Evolutionary conservation across 2,329 filamentous ascomycete genomes (phyloP).

Genomic region (Penicillium griseofulvum): DNA sequence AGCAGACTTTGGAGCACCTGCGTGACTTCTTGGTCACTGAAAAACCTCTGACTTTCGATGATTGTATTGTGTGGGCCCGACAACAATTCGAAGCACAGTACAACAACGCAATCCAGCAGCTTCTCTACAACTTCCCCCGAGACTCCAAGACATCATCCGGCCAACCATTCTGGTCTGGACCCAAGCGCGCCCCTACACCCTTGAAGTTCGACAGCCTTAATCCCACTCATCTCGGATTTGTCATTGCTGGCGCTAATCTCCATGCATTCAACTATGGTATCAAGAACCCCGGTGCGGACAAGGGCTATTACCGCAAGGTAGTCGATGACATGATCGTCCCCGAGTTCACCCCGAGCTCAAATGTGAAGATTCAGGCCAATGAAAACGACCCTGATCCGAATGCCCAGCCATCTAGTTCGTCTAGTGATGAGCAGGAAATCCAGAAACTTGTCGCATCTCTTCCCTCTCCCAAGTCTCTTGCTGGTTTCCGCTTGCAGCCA

Average conservation of each 20-base stretch:
- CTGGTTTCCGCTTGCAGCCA: slow-evolving; percentile 82
- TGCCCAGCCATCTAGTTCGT: slow-evolving; percentile 53
- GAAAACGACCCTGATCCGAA: slow-evolving; percentile 95
- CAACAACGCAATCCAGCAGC: slow-evolving; percentile 92
- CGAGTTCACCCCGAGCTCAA: slow-evolving; percentile 85
- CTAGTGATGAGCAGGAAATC: slow-evolving; percentile 74
- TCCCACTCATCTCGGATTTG: slow-evolving; percentile 80
- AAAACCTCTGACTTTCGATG: slow-evolving; percentile 87
- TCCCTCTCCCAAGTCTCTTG: slow-evolving; percentile 74
- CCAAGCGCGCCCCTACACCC: slow-evolving; percentile 90
- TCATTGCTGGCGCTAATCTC: slow-evolving; percentile 83
- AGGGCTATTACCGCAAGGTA: slow-evolving; percentile 72
- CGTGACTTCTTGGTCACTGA: slow-evolving; percentile 88
- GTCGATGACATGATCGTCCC: slow-evolving; percentile 92
- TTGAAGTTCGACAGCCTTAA: slow-evolving; percentile 85
- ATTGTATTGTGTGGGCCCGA: slow-evolving; percentile 94
- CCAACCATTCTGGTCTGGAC: slow-evolving; percentile 94
- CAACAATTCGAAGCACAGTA: slow-evolving; percentile 94
- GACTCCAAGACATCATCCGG: slow-evolving; percentile 85
- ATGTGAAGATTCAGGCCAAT: slow-evolving; percentile 93
- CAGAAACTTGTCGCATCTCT: slow-evolving; percentile 69
- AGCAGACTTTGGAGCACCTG: slow-evolving; percentile 85
- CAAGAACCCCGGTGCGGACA: slow-evolving; percentile 72
- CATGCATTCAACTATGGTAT: slow-evolving; percentile 99
- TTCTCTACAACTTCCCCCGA: slow-evolving; percentile 96